A percentile compares a stretch with the other conserved stretches of the same genome.
These are phyloP conservation scores for Pseudoscleropodium purum DNA, from an alignment of 225 moss, liverwort and hornwort species.

Conservation along the genomic window DNA sequence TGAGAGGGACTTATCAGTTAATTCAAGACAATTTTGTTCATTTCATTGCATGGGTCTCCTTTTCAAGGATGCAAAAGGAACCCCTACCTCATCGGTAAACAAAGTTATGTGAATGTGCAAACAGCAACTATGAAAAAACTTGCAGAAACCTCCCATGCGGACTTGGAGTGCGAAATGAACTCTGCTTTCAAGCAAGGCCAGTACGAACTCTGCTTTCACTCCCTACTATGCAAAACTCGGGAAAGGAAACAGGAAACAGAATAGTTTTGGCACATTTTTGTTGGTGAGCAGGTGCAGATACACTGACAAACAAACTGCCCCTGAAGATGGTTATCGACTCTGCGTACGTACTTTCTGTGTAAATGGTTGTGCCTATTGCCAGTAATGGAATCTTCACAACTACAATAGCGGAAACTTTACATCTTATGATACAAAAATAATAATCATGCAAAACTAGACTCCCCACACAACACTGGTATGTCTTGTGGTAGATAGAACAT, in stretches of 20 bases:
- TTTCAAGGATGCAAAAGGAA: neutral
- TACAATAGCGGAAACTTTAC: neutral
- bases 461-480: neutral
- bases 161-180: neutral
- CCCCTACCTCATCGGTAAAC: too few relatives aligned
- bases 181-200: neutral
- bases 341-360: neutral
- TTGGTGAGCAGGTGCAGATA: neutral
- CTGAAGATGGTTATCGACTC: neutral
- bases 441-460: neutral
- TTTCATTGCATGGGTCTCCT: too few relatives aligned
- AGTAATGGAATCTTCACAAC: neutral
- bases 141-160: neutral
- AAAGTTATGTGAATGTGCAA: neutral
- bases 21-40: neutral
- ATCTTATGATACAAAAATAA: neutral
- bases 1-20: neutral
- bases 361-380: neutral
- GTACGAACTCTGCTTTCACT: neutral
- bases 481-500: neutral
- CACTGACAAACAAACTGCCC: neutral
- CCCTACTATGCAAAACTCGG: neutral
- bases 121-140: too few relatives aligned
- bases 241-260: neutral
- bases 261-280: neutral